phyloP scores from a whole-genome alignment of 148 eudicot genomes.

The Nyssa sinensis region DNA sequence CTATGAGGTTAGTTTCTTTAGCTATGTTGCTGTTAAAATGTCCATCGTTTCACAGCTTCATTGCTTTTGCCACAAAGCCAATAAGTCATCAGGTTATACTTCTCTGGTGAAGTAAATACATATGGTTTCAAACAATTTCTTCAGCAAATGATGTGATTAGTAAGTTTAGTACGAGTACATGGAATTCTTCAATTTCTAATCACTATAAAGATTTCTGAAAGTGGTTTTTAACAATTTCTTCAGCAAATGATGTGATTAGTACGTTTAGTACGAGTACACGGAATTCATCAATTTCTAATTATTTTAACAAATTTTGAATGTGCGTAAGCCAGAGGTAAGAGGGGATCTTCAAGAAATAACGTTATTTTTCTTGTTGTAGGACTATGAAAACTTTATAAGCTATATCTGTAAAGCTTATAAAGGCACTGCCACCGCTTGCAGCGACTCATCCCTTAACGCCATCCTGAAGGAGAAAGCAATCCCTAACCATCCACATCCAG shows the following conservation, averaged over 20 bases:
- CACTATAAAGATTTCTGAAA: background rate
- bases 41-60: background rate
- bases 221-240: too few species aligned
- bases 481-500: conserved; percentile 20
- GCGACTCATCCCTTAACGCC: conserved; percentile 19
- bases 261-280: too few species aligned
- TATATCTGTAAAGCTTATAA: conserved; percentile 73
- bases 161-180: background rate
- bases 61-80: background rate
- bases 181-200: background rate
- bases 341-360: background rate
- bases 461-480: conserved; percentile 18
- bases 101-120: background rate
- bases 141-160: background rate
- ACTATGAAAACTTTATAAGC: conserved; percentile 52
- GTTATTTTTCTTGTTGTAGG: conserved; percentile 35
- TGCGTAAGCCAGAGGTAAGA: background rate
- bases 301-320: too few species aligned
- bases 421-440: conserved; percentile 64
- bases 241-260: too few species aligned
- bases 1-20: conserved; percentile 50
- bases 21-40: background rate
- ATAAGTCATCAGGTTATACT: background rate
- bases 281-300: too few species aligned
- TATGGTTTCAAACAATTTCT: background rate